Evolutionary conservation across 208 protist genomes (phyloP).

Genomic region (Trypanosoma boissoni): DNA sequence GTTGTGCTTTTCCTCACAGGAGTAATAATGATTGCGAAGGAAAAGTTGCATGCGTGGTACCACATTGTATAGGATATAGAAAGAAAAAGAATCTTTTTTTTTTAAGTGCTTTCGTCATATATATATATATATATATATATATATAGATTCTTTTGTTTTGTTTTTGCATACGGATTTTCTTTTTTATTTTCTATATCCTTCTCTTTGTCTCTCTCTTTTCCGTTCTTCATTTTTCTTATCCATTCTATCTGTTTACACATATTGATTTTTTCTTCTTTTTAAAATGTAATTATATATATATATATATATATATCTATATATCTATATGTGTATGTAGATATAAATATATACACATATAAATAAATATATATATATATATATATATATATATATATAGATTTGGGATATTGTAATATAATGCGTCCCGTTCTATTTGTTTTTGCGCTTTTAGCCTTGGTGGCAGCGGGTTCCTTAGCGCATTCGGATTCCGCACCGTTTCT

Average conservation of each 20-base stretch:
- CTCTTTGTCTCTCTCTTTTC: slow-evolving; percentile 1
- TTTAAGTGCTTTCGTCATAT: too few species aligned
- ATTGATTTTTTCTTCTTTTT: slow-evolving; percentile 7
- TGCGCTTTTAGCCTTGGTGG: slow-evolving; percentile 7
- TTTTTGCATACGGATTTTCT: neutral
- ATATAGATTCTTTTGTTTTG: neutral
- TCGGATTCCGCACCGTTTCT: slow-evolving; percentile 48
- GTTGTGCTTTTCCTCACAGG: too few species aligned
- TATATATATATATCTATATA: slow-evolving; percentile 8
- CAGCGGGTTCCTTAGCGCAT: slow-evolving; percentile 16
- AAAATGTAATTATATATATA: slow-evolving; percentile 7
- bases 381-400: slow-evolving; percentile 2
- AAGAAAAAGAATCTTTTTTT: too few species aligned
- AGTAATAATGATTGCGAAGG: too few species aligned
- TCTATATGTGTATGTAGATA: slow-evolving; percentile 7
- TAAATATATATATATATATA: slow-evolving; percentile 14
- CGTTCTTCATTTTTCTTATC: slow-evolving; percentile 2
- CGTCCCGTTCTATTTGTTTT: slow-evolving; percentile 16
- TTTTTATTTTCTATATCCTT: slow-evolving; percentile 8
- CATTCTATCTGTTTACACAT: slow-evolving; percentile 1
- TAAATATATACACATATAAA: neutral
- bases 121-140: neutral
- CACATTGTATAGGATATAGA: too few species aligned
- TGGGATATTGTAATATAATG: slow-evolving; percentile 1
- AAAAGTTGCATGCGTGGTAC: too few species aligned